Conservation (phyloP, 371 early-diverging fungal species). For the Haplosporangium sp. region DNA sequence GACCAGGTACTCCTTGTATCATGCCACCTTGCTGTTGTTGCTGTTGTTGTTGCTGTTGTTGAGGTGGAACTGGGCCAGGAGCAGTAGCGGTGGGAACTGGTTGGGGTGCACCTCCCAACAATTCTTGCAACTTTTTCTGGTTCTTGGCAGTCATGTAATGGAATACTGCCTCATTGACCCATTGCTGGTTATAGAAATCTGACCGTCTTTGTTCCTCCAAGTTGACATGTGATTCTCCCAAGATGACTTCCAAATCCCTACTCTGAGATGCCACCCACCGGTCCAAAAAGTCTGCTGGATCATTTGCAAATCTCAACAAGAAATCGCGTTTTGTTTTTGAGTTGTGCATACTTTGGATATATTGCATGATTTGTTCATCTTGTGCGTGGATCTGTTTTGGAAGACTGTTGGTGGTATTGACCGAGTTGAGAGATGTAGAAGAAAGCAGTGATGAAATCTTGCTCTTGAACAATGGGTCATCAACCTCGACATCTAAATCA, state of each 20-base stretch:
- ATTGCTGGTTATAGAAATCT: constrained; percentile 87
- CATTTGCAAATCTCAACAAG: constrained; percentile 85
- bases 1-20: constrained; percentile 11
- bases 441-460: constrained; percentile 52
- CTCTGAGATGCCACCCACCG: constrained; percentile 93
- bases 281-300: constrained; percentile 92
- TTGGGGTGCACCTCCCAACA: constrained; percentile 36
- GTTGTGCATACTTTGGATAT: constrained; percentile 86
- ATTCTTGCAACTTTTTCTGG: constrained; percentile 52
- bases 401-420: constrained; percentile 26
- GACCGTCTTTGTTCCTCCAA: constrained; percentile 83
- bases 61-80: constrained; percentile 9
- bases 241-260: constrained; percentile 88
- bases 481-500: constrained; percentile 93
- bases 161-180: constrained; percentile 92
- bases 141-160: constrained; percentile 82
- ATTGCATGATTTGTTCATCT: constrained; percentile 77
- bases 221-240: constrained; percentile 89
- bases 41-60: constrained; percentile 14
- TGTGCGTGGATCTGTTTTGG: constrained; percentile 69
- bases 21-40: constrained; percentile 4
- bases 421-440: constrained; percentile 29
- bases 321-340: constrained; percentile 94
- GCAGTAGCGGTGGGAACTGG: constrained; percentile 17
- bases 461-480: constrained; percentile 74